A percentile compares a stretch with the other conserved stretches of the same genome.
Evolutionary conservation across 805 yeast species (phyloP).

Genomic region (Starmerella sp.): DNA sequence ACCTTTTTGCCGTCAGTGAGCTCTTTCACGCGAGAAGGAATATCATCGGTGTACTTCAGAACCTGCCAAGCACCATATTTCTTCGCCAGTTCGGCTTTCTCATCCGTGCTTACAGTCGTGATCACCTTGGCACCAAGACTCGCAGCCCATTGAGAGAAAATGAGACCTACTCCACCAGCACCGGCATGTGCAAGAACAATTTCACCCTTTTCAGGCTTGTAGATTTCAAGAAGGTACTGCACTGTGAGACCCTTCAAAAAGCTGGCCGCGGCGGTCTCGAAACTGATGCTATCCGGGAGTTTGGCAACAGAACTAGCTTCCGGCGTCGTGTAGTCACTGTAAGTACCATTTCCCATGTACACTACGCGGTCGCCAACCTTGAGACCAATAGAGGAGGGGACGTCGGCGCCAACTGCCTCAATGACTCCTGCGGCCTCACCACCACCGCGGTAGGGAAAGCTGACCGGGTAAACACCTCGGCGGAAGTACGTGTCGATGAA

Average conservation of each 20-base stretch:
- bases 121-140: constrained; percentile 66
- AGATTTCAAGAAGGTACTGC: constrained; percentile 50
- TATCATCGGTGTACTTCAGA: constrained; percentile 34
- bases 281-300: constrained; percentile 41
- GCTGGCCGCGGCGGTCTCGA: constrained; percentile 45
- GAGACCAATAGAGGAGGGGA: constrained; percentile 37
- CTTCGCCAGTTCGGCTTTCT: constrained; percentile 56
- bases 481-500: constrained; percentile 78
- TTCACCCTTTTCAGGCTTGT: constrained; percentile 53
- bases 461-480: constrained; percentile 57
- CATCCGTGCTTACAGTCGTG: constrained; percentile 72
- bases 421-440: constrained; percentile 46
- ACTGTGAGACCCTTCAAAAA: constrained; percentile 69
- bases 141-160: constrained; percentile 54
- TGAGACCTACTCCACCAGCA: constrained; percentile 86
- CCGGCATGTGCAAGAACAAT: constrained; percentile 76
- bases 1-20: constrained; percentile 28
- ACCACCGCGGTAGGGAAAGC: constrained; percentile 60
- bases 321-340: constrained; percentile 59
- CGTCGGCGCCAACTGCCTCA: constrained; percentile 39
- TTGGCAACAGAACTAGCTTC: constrained; percentile 32
- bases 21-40: constrained; percentile 26
- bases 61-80: constrained; percentile 65
- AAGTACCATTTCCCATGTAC: constrained; percentile 56
- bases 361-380: constrained; percentile 37